These are phyloP conservation scores for Ceratobasidium sp. DNA, from an alignment of 1,284 basidiomycete species.

Conservation along the genomic window DNA sequence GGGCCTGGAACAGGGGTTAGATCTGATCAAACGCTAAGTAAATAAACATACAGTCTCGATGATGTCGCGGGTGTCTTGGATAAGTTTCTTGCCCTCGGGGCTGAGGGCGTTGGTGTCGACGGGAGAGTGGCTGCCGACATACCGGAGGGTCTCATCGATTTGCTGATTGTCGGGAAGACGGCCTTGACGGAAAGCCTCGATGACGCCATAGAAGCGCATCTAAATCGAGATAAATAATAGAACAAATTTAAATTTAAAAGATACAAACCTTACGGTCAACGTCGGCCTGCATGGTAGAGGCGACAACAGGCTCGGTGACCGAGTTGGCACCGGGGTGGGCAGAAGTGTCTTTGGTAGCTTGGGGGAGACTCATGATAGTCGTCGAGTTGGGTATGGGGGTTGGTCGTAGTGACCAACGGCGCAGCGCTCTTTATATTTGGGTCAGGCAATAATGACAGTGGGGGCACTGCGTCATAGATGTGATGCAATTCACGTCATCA, in stretches of 20 bases:
- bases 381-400: constrained; percentile 15
- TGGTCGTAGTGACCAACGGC: not conserved
- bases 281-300: constrained; percentile 46
- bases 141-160: constrained; percentile 78
- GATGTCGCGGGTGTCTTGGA: constrained; percentile 80
- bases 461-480: constrained; percentile 2
- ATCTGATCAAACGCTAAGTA: not conserved
- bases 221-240: constrained; percentile 51
- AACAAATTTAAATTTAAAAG: constrained; percentile 16
- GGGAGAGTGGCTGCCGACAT: constrained; percentile 76
- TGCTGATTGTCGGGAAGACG: constrained; percentile 85
- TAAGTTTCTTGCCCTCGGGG: constrained; percentile 79
- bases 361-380: constrained; percentile 49
- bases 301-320: constrained; percentile 47
- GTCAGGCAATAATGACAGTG: not conserved
- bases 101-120: constrained; percentile 77
- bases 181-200: constrained; percentile 82
- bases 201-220: constrained; percentile 79
- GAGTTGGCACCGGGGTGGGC: constrained; percentile 49
- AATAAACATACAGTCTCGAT: constrained; percentile 66
- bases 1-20: constrained; percentile 56
- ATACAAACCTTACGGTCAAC: constrained; percentile 48
- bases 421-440: constrained; percentile 8
- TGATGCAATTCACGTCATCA: constrained; percentile 15
- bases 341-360: constrained; percentile 48